Evolutionary conservation across 177 flowering plant species (phyloP), one percentile per base, ranked within the genome.

Genomic region (Vitis hybrid): DNA sequence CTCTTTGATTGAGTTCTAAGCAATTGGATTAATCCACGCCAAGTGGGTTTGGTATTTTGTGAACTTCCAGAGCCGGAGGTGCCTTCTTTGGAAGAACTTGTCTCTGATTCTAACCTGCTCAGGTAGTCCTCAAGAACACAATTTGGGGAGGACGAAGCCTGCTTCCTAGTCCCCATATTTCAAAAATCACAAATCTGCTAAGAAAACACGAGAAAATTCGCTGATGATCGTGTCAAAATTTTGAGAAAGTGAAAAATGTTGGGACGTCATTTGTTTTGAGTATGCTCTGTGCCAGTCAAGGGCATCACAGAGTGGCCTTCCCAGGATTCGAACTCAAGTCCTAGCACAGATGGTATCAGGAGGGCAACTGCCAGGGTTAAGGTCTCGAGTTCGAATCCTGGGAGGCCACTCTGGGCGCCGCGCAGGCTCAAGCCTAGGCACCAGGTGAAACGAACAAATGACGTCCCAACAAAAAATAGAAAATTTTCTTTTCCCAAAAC

Each of bases 121-220:
- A 88, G 80, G 63, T 68, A 86, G 66, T 82, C 89, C 74, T 86
- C 86, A 12, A 88, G 82, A 63, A 84, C 81, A 12, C 82, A 81
- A 52, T 59, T 71, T 1, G 89, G 89, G 7, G 89, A 84, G 62
- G 29, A 61, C 3, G 56, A 39, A 62, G 78, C 76, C 10, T 1
- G 67, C 59, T 74, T 80, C 53, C 39, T 29, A 53, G 70, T 68
- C 70, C 71, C 77, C 81, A 81, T 79, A 6, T 58, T 59, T 56
- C 51, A 48, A 57, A 3, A 22, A 15, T 14, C 18, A 33, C 11
- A 51, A 67, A 15, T 49, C 66, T 51, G 18, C 7, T 12, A 39
- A 65, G 6, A 53, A 19, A 49, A 59, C 45, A 22, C 6, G n/a
- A 19, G 19, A 12, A 39, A 11, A 16, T 62, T 19, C 2, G 4